phyloP scores from a whole-genome alignment of 768 basidiomycete genomes.

The Hericium erinaceus region DNA sequence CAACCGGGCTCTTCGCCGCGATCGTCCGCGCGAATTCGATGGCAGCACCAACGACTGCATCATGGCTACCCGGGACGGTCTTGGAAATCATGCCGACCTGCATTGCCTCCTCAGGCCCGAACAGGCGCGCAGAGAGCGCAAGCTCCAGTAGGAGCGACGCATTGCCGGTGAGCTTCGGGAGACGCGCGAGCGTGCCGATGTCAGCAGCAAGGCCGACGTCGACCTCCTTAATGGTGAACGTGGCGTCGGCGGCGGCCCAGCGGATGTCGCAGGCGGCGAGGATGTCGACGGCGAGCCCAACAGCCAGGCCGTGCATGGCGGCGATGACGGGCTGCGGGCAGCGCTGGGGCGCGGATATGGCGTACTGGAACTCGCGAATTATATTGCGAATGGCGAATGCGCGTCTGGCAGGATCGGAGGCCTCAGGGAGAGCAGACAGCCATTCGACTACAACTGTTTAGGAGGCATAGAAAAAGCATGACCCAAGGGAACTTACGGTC shows the following conservation, averaged over 20 bases:
- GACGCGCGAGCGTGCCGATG: slow-evolving; percentile 74
- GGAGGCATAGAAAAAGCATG: background rate
- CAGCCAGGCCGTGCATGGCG: slow-evolving; percentile 64
- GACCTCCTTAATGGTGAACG: slow-evolving; percentile 77
- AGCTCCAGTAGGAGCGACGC: slow-evolving; percentile 65
- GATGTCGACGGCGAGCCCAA: slow-evolving; percentile 76
- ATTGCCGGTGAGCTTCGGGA: slow-evolving; percentile 74
- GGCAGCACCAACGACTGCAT: slow-evolving; percentile 59
- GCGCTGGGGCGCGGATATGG: slow-evolving; percentile 57
- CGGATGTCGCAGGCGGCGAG: slow-evolving; percentile 72
- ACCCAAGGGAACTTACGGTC: slow-evolving; percentile 43
- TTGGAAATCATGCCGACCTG: slow-evolving; percentile 66
- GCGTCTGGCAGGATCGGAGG: slow-evolving; percentile 40
- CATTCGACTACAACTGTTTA: slow-evolving; percentile 1
- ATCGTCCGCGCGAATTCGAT: slow-evolving; percentile 57
- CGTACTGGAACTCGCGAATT: slow-evolving; percentile 55
- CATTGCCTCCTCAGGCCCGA: slow-evolving; percentile 58
- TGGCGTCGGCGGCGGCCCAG: slow-evolving; percentile 50
- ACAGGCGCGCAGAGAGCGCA: slow-evolving; percentile 65
- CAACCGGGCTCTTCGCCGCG: slow-evolving; percentile 71
- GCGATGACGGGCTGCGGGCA: slow-evolving; percentile 76
- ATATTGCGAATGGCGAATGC: slow-evolving; percentile 39
- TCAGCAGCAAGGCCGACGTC: slow-evolving; percentile 85
- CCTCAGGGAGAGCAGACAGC: slow-evolving; percentile 21
- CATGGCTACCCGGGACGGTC: slow-evolving; percentile 53